Conservation (phyloP, 805 yeast genomes). For the Candida saitoana region DNA sequence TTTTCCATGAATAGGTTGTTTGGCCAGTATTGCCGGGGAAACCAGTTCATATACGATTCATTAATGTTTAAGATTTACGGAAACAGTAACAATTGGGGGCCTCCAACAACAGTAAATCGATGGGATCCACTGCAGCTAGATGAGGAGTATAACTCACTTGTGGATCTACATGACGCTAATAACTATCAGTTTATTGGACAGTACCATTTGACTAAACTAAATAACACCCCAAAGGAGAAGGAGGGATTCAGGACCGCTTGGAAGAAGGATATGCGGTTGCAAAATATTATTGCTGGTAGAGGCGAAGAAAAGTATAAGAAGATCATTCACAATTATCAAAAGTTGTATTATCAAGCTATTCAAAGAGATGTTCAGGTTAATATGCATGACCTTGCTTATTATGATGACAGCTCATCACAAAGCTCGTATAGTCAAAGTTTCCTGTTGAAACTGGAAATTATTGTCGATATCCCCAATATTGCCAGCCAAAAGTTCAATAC, state of each 20-base stretch:
- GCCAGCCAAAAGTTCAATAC: neutral
- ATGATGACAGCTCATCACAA: conserved; percentile 2
- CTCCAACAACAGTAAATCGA: conserved; percentile 24
- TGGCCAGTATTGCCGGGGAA: conserved; percentile 27
- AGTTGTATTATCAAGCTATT: conserved; percentile 12
- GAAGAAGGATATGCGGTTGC: conserved; percentile 18
- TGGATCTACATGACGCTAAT: neutral
- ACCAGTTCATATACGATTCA: conserved; percentile 13
- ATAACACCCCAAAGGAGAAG: neutral
- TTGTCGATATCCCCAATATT: neutral
- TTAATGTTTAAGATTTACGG: conserved; percentile 14
- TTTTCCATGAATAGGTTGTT: conserved; percentile 38
- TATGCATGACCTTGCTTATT: conserved; percentile 10
- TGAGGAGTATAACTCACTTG: conserved; percentile 23
- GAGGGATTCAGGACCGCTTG: conserved; percentile 3
- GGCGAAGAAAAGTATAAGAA: conserved; percentile 17
- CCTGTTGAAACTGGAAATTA: conserved; percentile 1
- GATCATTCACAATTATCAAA: conserved; percentile 22
- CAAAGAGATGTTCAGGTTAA: conserved; percentile 13
- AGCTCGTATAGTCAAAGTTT: neutral
- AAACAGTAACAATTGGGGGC: conserved; percentile 15
- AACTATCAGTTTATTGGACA: conserved; percentile 5
- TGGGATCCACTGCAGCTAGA: conserved; percentile 31
- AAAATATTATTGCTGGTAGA: conserved; percentile 25
- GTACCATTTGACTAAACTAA: neutral